Percentiles rank a stretch among this genome's conserved stretches.
These are phyloP conservation scores for Mentha longifolia DNA, from an alignment of 257 asterid species.

Conservation along the genomic window DNA sequence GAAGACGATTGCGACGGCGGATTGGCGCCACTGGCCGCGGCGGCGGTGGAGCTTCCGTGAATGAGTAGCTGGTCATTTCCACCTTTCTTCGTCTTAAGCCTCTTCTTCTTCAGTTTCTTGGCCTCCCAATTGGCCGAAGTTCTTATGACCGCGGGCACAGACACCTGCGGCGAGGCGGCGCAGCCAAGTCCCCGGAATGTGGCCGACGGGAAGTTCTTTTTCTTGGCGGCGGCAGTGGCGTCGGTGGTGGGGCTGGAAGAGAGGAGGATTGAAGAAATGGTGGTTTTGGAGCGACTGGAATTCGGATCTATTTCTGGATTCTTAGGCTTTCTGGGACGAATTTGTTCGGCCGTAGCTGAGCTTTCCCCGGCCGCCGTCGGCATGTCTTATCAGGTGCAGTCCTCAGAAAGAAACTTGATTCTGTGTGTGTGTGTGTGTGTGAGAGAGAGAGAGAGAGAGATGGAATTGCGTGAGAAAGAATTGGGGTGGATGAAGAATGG, in stretches of 20 bases:
- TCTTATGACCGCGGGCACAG: slow-evolving; percentile 86
- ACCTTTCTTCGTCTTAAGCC: slow-evolving; percentile 45
- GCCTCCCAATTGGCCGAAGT: slow-evolving; percentile 86
- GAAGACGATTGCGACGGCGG: slow-evolving; percentile 44
- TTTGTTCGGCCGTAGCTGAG: slow-evolving; percentile 49
- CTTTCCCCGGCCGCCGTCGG: slow-evolving; percentile 41
- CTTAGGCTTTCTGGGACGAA: slow-evolving; percentile 62
- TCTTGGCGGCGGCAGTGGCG: slow-evolving; percentile 43
- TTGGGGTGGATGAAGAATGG: slow-evolving; percentile 19
- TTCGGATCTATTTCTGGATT: slow-evolving; percentile 61
- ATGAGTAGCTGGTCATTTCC: slow-evolving; percentile 24
- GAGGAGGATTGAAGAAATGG: slow-evolving; percentile 68
- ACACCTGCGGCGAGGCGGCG: slow-evolving; percentile 84
- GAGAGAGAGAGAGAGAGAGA: slow-evolving; percentile 14
- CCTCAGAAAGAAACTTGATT: not conserved
- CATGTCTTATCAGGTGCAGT: slow-evolving; percentile 23
- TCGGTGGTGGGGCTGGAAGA: slow-evolving; percentile 38
- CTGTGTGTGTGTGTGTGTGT: slow-evolving; percentile 9
- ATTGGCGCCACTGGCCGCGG: slow-evolving; percentile 18
- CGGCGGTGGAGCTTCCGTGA: slow-evolving; percentile 20
- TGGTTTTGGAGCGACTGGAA: slow-evolving; percentile 59
- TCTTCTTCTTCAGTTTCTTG: slow-evolving; percentile 65
- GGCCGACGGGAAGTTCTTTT: slow-evolving; percentile 67
- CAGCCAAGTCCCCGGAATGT: slow-evolving; percentile 89
- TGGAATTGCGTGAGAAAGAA: slow-evolving; percentile 4